A percentile compares a stretch with the other conserved stretches of the same genome.
These are phyloP conservation scores for Beauveria sp. DNA, from an alignment of 2,329 filamentous ascomycete species.

Conservation along the genomic window DNA sequence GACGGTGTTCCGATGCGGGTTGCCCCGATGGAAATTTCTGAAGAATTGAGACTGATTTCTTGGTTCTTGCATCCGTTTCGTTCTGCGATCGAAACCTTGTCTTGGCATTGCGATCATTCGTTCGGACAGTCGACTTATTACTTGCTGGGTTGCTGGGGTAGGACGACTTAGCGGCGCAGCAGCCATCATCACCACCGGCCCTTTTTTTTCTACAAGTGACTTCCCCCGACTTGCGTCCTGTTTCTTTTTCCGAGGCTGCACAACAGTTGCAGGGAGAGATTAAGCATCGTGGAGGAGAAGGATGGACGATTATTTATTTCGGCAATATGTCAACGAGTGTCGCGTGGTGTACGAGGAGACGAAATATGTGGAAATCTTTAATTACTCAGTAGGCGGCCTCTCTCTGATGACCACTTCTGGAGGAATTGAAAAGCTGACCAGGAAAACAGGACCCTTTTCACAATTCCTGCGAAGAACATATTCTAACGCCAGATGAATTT, in stretches of 20 bases:
- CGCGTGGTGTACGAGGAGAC: constrained; percentile 43
- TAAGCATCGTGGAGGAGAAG: not conserved
- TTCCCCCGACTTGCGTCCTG: not conserved
- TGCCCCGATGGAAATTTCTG: not conserved
- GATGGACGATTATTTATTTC: constrained; percentile 54
- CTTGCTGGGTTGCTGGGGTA: not conserved
- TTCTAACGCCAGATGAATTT: constrained; percentile 47
- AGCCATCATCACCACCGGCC: not conserved
- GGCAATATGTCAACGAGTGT: constrained; percentile 39
- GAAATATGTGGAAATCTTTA: constrained; percentile 50
- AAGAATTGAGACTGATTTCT: not conserved
- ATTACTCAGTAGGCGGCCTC: constrained; percentile 43
- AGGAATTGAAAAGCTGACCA: not conserved
- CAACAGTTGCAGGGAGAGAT: not conserved
- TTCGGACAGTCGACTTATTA: not conserved
- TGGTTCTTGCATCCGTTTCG: not conserved
- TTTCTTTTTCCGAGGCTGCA: not conserved
- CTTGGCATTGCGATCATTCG: not conserved
- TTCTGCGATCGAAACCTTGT: not conserved
- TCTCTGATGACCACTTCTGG: not conserved
- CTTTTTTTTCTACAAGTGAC: not conserved
- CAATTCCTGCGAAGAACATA: constrained; percentile 44
- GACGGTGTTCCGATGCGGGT: not conserved
- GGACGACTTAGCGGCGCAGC: not conserved
- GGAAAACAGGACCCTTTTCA: constrained; percentile 34